Evolutionary conservation across 305 asterid species (phyloP), one percentile per base, ranked within the genome.

Genomic region (Withania somnifera): DNA sequence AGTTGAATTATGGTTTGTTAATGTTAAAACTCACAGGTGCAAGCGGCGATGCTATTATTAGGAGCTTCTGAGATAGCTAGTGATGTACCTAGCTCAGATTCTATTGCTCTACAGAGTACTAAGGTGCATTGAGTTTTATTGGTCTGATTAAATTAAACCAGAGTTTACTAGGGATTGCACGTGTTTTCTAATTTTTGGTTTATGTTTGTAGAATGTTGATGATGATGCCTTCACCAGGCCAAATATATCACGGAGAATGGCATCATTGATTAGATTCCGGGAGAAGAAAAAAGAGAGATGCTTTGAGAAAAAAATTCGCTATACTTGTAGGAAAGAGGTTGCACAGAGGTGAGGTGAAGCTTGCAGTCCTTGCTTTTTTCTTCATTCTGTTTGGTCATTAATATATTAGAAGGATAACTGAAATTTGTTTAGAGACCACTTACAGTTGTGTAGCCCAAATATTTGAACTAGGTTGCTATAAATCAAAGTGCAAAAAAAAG

Each of bases 31-130:
- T 83, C 83, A 54, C 89, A 93, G 97, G 97, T 92, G 85, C 97
- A 92, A 89, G 97, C 95, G 54, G 97, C 91, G 61, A 93, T 93
- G 60, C 88, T 93, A 78, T 80, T 91, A 9, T 87, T 91, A 85
- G 94, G 91, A 71, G 89, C 89, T 50, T 84, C 56, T 58, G 94
- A 88, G 64, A 84, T 85, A 22, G 78, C 91, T 47, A 50, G 50
- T 38, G 81, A 82, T 67, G 61, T 84, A 61, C 84, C 92, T 77
- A 69, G 77, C 68, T 77, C 90, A 60, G 34, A 80, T 26, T 81
- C 87, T 66, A 24, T 77, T 78, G 67, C 89, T 77, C 78, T 36
- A 50, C 81, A 82, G 32, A 84, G 63, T 81, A 85, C 84, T 38
- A 84, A 86, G 93, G 93, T 91, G 82, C 17, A 20, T 57, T 40